Conservation (phyloP, 805 yeast genomes). For the Metschnikowia peoriensis region DNA sequence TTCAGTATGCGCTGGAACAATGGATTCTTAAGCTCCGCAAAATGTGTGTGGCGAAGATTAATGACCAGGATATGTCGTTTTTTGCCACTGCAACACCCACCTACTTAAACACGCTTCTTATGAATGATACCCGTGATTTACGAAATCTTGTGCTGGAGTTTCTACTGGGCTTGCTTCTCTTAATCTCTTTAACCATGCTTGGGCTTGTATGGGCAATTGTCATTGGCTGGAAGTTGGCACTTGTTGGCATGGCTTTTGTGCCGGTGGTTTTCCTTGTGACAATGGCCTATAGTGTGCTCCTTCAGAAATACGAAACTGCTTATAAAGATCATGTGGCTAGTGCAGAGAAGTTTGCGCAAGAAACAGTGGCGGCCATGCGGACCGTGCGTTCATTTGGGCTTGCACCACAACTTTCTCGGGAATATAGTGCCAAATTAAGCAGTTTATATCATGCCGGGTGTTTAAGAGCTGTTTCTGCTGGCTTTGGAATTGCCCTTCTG, state of each 20-base stretch:
- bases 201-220: slow-evolving; percentile 79
- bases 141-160: slow-evolving; percentile 64
- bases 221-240: slow-evolving; percentile 81
- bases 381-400: slow-evolving; percentile 62
- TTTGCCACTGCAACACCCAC: slow-evolving; percentile 45
- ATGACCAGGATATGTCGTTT: slow-evolving; percentile 55
- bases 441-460: slow-evolving; percentile 40
- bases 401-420: slow-evolving; percentile 43
- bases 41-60: slow-evolving; percentile 46
- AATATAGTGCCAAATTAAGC: slow-evolving; percentile 31
- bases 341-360: slow-evolving; percentile 52
- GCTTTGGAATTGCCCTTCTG: slow-evolving; percentile 63
- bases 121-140: slow-evolving; percentile 82
- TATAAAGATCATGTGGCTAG: slow-evolving; percentile 58
- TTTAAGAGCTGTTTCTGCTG: slow-evolving; percentile 57
- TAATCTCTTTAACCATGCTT: slow-evolving; percentile 50
- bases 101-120: slow-evolving; percentile 60
- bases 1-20: slow-evolving; percentile 61
- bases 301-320: slow-evolving; percentile 54
- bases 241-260: slow-evolving; percentile 75
- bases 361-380: slow-evolving; percentile 55
- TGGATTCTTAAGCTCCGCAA: slow-evolving; percentile 62
- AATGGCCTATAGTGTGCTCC: slow-evolving; percentile 46
- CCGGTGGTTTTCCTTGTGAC: slow-evolving; percentile 61
- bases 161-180: slow-evolving; percentile 51